Conservation (phyloP, 2,329 filamentous ascomycete species). For the Diaporthe citrichinensis region DNA sequence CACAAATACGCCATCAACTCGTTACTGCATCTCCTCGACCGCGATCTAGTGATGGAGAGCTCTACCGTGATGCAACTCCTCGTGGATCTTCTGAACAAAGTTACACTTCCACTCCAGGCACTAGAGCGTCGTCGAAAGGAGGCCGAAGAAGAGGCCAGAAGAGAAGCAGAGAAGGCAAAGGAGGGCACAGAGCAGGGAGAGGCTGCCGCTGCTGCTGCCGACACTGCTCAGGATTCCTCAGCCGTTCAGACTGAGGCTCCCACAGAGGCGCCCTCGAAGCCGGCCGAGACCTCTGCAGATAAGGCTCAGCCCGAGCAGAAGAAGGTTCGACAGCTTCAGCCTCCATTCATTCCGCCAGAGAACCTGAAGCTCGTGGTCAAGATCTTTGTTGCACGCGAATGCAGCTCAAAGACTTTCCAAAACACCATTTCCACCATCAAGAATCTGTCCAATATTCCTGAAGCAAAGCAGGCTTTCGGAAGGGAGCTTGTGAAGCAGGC, state of each 20-base stretch:
- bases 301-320: slow-evolving; percentile 60
- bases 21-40: slow-evolving; percentile 87
- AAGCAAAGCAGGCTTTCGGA: slow-evolving; percentile 91
- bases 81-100: slow-evolving; percentile 86
- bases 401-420: slow-evolving; percentile 97
- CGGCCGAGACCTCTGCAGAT: slow-evolving; percentile 44
- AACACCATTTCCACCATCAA: slow-evolving; percentile 99
- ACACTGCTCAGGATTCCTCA: slow-evolving; percentile 29
- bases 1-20: slow-evolving; percentile 94
- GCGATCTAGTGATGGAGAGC: slow-evolving; percentile 96
- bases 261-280: slow-evolving; percentile 52
- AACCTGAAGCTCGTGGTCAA: slow-evolving; percentile 96
- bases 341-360: slow-evolving; percentile 87
- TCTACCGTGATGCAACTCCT: slow-evolving; percentile 96
- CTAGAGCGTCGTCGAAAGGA: slow-evolving; percentile 89
- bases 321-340: slow-evolving; percentile 74
- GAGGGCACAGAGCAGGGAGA: slow-evolving; percentile 45
- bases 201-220: slow-evolving; percentile 35
- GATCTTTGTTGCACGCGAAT: slow-evolving; percentile 95
- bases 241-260: slow-evolving; percentile 4
- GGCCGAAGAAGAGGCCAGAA: slow-evolving; percentile 67
- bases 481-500: slow-evolving; percentile 92
- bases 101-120: slow-evolving; percentile 87
- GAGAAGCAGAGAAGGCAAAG: slow-evolving; percentile 56
- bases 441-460: slow-evolving; percentile 93